Conservation (phyloP, 2,329 filamentous ascomycete species). For the Sporothrix mexicana region DNA sequence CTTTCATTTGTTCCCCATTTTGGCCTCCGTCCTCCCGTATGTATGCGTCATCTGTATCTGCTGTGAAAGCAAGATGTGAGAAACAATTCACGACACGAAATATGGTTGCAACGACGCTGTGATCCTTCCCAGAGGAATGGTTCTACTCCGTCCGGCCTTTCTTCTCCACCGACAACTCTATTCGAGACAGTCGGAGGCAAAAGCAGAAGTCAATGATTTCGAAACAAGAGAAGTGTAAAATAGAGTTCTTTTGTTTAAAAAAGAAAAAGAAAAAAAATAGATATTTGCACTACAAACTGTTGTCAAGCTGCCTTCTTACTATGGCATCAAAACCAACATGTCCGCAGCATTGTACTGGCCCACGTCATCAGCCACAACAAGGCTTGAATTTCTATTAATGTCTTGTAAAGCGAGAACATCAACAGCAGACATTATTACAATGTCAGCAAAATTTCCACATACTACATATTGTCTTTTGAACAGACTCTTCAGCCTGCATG, state of each 20-base stretch:
- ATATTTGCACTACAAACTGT: too few relatives aligned
- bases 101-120: constrained; percentile 27
- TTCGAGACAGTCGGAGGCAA: not conserved
- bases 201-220: too few relatives aligned
- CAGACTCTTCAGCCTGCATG: too few relatives aligned
- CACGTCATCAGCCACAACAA: too few relatives aligned
- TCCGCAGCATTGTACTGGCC: too few relatives aligned
- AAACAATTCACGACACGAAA: constrained; percentile 15
- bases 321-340: not conserved
- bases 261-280: not conserved
- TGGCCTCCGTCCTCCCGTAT: not conserved
- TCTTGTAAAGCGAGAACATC: too few relatives aligned
- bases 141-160: constrained; percentile 28
- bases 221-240: not conserved
- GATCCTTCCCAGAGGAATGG: constrained; percentile 32
- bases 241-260: too few relatives aligned
- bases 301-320: not conserved
- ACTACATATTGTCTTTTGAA: too few relatives aligned
- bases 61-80: not conserved
- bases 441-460: not conserved
- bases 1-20: not conserved
- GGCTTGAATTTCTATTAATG: too few relatives aligned
- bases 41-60: not conserved
- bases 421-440: too few relatives aligned
- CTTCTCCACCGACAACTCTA: not conserved